Evolutionary conservation across 23 red algal genomes (phyloP), one percentile per base, ranked within the genome.

Genomic region (Chondrus crispus): DNA sequence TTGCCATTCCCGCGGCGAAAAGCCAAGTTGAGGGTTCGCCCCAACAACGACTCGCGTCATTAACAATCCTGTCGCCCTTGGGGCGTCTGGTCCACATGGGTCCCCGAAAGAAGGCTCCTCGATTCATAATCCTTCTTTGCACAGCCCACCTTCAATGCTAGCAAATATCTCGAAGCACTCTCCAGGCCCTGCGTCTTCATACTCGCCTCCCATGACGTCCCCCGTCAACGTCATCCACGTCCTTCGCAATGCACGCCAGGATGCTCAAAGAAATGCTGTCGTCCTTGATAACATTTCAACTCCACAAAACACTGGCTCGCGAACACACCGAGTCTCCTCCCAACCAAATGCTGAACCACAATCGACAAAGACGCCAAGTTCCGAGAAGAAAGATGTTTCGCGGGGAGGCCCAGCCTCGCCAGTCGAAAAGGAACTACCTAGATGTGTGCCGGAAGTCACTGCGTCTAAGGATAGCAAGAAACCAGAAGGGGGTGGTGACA

Each of bases 231-330:
- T 92, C 44, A 26, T 83, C n/a, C 66, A 84, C 79, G 77, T 60
- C 40, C 74, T 92, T 24, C 89, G 76, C 62, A 33, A 68, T 33
- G 48, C 81, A 9, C 82, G 84, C 20, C 55, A 63, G 36, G 77
- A 86, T 53, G 73, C 77, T 3, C 69, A 76, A 1, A 52, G 81
- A 43, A 94, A 94, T 63, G 83, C 92, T 29, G 82, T 83, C 62
- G 84, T 94, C 30, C 92, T 94, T 52, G 92, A 94, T 80, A 54
- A 82, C 44, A 88, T 88, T 53, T 85, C 92, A 7, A 69, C 71
- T 30, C 71, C 71, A 20, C 26, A 24, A 26, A 47, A 47, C 38
- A 20, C 37, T 6, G n/a, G n/a, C n/a, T n/a, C n/a, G n/a, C n/a
- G n/a, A n/a, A n/a, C n/a, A n/a, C n/a, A n/a, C n/a, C n/a, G n/a